Percentiles rank a stretch among this genome's conserved stretches.
These are phyloP conservation scores for Avena sativa DNA, from an alignment of 176 grass and related monocot genomes.

Conservation along the genomic window DNA sequence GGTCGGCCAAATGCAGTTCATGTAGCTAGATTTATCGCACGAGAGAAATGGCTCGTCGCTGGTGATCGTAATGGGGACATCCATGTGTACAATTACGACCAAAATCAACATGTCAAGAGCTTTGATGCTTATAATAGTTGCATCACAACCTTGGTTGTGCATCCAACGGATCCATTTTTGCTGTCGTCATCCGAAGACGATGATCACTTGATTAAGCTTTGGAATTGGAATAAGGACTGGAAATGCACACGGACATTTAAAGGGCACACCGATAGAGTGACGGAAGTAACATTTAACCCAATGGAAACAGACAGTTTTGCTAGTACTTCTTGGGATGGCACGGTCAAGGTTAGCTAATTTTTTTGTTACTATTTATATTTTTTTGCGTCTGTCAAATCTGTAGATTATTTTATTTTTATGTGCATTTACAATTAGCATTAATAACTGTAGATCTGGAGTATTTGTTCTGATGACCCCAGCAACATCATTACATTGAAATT, in stretches of 20 bases:
- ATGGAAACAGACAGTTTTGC: neutral
- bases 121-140: slow-evolving; percentile 51
- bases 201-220: neutral
- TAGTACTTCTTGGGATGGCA: neutral
- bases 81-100: slow-evolving; percentile 47
- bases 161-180: slow-evolving; percentile 59
- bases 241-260: neutral
- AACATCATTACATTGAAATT: neutral
- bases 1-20: slow-evolving; percentile 37
- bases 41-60: slow-evolving; percentile 62
- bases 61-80: slow-evolving; percentile 57
- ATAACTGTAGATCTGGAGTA: neutral
- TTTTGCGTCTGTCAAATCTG: too few species aligned
- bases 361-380: too few species aligned
- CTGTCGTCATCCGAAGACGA: slow-evolving; percentile 52
- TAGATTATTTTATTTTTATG: too few species aligned
- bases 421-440: too few species aligned
- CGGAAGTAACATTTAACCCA: neutral
- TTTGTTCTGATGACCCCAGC: neutral
- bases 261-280: neutral
- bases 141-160: slow-evolving; percentile 61
- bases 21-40: slow-evolving; percentile 59
- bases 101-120: slow-evolving; percentile 25
- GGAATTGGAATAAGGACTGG: neutral
- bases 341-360: neutral